phyloP scores from a whole-genome alignment of 192 early-diverging fungal species.

The Chytriomyces hyalinus region DNA sequence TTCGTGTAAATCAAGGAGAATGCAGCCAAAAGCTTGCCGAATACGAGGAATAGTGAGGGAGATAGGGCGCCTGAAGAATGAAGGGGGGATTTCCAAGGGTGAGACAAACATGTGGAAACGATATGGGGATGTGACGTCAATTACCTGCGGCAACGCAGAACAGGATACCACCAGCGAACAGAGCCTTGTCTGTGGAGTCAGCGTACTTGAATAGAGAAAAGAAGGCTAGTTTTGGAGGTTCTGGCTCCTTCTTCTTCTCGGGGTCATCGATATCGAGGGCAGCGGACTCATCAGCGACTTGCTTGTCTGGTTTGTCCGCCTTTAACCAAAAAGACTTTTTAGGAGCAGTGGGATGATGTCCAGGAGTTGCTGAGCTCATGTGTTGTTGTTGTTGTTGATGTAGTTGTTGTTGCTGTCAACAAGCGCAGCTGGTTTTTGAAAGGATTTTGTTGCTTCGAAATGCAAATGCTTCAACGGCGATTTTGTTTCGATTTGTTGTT shows the following conservation, averaged over 20 bases:
- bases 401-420: too few species aligned
- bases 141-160: slow-evolving; percentile 13
- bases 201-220: slow-evolving; percentile 32
- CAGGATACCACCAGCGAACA: slow-evolving; percentile 9
- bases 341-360: too few species aligned
- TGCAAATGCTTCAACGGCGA: too few species aligned
- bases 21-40: slow-evolving; percentile 16
- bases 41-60: slow-evolving; percentile 25
- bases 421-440: too few species aligned
- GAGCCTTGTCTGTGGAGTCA: not conserved
- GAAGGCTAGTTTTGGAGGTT: slow-evolving; percentile 25
- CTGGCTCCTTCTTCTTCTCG: not conserved
- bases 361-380: too few species aligned
- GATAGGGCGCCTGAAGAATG: slow-evolving; percentile 8
- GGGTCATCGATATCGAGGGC: not conserved
- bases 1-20: not conserved
- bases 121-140: not conserved
- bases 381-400: too few species aligned
- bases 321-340: not conserved
- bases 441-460: too few species aligned
- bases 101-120: not conserved
- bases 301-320: not conserved
- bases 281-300: not conserved
- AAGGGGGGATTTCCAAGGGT: not conserved
- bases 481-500: too few species aligned